Base-by-base conservation (phyloP, 2,329 filamentous ascomycete genomes). In the Lanzia echinophila region DNA sequence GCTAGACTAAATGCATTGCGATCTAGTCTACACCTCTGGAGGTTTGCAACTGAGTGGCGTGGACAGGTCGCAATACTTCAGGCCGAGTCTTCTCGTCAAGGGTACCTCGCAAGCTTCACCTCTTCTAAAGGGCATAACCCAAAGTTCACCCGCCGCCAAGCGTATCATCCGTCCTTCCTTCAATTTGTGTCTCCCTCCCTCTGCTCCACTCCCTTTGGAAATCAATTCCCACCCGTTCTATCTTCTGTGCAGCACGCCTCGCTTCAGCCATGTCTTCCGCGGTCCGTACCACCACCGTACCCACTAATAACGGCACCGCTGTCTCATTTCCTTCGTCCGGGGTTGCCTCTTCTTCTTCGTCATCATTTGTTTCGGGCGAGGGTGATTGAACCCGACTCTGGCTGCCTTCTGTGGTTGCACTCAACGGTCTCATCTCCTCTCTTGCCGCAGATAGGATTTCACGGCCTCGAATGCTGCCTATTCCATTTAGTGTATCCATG, bases 161-260 rank as follows among this genome's bases (percentile, higher is more conserved):
- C n/a, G 12, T 36, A 20, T 6, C 31, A 46, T 42, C 32, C 33
- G 19, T 19, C 17, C n/a, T 33, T 60, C 56, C 38, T 53, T 56
- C 53, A 28, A 4, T 28, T 28, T 28, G 24, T 61, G 60, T 52
- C 72, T 70, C 20, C 69, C 69, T 1, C 67, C 19, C 19, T n/a
- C 22, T 44, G 6, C 41, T 64, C 78, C 79, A 82, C 56, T 77
- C 74, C 24, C 69, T 68, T 64, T 84, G 81, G 46, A 84, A 76
- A 45, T 76, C 74, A 55, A 74, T 69, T 1, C 77, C 81, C 3
- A 82, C 70, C 50, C 72, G 72, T 68, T 84, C 80, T 11, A 84
- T 65, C 53, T 74, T 71, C 0, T 72, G 73, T 0, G 77, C 76
- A 1, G 79, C 78, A 44, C 75, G 72, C 10, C 77, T 72, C 1